Evolutionary conservation across 805 yeast genomes (phyloP).

Genomic region (Starmera pachycereana): DNA sequence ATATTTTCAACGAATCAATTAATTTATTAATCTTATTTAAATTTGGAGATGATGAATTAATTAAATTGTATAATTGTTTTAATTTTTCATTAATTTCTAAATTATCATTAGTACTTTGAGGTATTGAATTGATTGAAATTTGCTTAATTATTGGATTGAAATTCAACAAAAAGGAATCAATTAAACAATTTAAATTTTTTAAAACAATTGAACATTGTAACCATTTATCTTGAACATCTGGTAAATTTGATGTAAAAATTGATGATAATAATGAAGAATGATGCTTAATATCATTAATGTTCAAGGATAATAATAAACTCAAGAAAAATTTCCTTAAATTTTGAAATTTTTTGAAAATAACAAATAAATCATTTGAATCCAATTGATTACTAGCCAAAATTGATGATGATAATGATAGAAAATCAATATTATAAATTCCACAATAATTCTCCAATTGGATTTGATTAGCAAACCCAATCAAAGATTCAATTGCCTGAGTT

Average conservation of each 20-base stretch:
- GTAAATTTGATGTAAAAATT: slow-evolving; percentile 4
- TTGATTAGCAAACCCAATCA: slow-evolving; percentile 21
- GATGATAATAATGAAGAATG: slow-evolving; percentile 12
- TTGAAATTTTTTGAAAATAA: slow-evolving; percentile 25
- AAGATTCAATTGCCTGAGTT: slow-evolving; percentile 15
- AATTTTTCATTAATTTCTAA: too few relatives aligned
- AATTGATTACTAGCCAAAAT: slow-evolving; percentile 3
- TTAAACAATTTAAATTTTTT: too few relatives aligned
- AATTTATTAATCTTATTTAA: slow-evolving; percentile 3
- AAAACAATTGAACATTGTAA: too few relatives aligned
- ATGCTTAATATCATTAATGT: slow-evolving; percentile 5
- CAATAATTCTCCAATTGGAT: slow-evolving; percentile 30
- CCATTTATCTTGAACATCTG: slow-evolving; percentile 2
- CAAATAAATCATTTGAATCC: slow-evolving; percentile 16
- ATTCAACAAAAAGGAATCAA: too few relatives aligned
- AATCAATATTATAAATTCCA: slow-evolving; percentile 29
- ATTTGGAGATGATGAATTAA: not conserved
- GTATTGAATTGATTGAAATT: too few relatives aligned
- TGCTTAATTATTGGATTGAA: too few relatives aligned
- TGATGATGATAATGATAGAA: slow-evolving; percentile 18
- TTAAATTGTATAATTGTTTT: not conserved
- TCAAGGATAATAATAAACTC: slow-evolving; percentile 30
- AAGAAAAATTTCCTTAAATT: slow-evolving; percentile 30
- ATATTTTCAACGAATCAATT: slow-evolving; percentile 1
- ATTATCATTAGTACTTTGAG: not conserved